phyloP scores from a whole-genome alignment of 2,329 filamentous ascomycete genomes.

The Xylaria sp. region DNA sequence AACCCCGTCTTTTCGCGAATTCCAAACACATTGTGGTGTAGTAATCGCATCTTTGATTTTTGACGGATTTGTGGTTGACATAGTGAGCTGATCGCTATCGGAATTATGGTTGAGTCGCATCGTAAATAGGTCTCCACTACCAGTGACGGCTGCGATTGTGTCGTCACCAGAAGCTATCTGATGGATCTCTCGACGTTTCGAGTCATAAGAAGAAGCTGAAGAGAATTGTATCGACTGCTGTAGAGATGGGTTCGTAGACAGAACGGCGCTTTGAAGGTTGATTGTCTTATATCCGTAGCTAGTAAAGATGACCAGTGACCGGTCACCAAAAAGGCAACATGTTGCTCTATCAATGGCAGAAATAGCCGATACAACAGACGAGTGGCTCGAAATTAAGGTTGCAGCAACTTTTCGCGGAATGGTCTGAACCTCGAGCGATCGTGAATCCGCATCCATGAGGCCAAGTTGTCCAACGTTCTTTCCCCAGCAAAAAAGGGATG shows the following conservation, averaged over 20 bases:
- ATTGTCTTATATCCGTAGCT: conserved; percentile 96
- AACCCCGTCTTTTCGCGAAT: conserved; percentile 85
- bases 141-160: conserved; percentile 88
- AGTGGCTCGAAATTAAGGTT: conserved; percentile 74
- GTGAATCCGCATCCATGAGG: conserved; percentile 92
- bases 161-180: conserved; percentile 87
- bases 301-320: conserved; percentile 92
- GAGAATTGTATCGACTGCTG: conserved; percentile 64
- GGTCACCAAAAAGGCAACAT: conserved; percentile 83
- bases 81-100: conserved; percentile 67
- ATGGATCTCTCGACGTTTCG: conserved; percentile 72
- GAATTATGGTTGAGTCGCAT: conserved; percentile 76
- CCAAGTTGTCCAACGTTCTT: conserved; percentile 95
- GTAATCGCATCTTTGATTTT: conserved; percentile 89
- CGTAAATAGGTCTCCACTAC: conserved; percentile 87
- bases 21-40: conserved; percentile 85
- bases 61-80: conserved; percentile 90
- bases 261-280: conserved; percentile 78
- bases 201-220: conserved; percentile 72
- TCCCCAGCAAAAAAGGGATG: conserved; percentile 90
- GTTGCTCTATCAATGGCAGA: conserved; percentile 93
- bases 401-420: conserved; percentile 88
- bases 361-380: conserved; percentile 75
- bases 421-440: conserved; percentile 85
- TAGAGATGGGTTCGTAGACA: conserved; percentile 75